Evolutionary conservation across 768 basidiomycete genomes (phyloP), one percentile per base, ranked within the genome.

Genomic region (Tephrocybe sp.): DNA sequence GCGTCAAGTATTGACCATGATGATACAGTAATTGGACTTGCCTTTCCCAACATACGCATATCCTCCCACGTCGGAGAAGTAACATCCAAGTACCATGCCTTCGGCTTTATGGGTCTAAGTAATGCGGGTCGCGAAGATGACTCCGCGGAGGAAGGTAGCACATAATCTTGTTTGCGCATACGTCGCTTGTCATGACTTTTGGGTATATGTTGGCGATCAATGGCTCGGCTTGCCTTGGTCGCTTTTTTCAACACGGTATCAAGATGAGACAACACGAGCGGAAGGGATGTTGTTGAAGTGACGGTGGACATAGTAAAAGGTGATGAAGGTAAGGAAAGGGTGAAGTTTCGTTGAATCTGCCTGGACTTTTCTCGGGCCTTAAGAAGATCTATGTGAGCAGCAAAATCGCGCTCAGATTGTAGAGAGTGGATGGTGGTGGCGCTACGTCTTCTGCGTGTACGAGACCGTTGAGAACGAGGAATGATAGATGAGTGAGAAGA

Each of bases 61-160:
- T 96, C 93, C 42, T 88, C 87, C 80, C 90, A 91, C 0, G 83
- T 85, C 1, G 94, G 93, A 55, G 85, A 91, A 23, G 90, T 77
- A 1, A 96, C 83, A 61, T 98, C 93, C 38, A 98, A 67, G 80
- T 92, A 98, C 94, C 94, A 97, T 4, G 87, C 84, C 54, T 79
- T 79, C 20, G 72, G 75, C 58, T 65, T 64, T 7, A 22, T 35
- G 10, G 39, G 16, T 26, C n/a, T 17, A 16, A 41, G 19, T 2
- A 22, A 35, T 19, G 19, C 32, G 17, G 20, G 36, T 22, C 17
- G 11, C 5, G 45, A 12, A 9, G 38, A 30, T 16, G 40, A 30
- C 34, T 17, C 32, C 13, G 19, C 41, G 19, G 49, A 20, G n/a
- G 49, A 34, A 48, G 47, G 39, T n/a, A 43, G 9, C 53, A 55